Evolutionary conservation across 164 flowering plant genomes (phyloP), one percentile per base, ranked within the genome.

Genomic region (Tetrastigma voinierianum): DNA sequence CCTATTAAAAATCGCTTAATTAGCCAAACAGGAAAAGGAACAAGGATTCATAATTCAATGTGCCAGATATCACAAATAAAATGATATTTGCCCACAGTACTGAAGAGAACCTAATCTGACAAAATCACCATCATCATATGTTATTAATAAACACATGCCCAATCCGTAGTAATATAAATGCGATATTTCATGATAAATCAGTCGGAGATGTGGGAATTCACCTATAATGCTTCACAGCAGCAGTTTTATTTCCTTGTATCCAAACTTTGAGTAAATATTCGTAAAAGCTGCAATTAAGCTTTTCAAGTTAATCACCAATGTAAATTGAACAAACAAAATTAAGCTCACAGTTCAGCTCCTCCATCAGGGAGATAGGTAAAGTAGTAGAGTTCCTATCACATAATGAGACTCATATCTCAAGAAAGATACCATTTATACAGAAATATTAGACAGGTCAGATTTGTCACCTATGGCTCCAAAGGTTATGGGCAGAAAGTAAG

Each of bases 401-500:
- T 13, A 17, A 64, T 52, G 67, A 64, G 48, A 40, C 44, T 24
- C 51, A 17, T 14, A 64, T 14, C n/a, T 18, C 10, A 17, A 3
- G 7, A 24, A 32, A 53, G 7, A 6, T 15, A 18, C 24, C 47
- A 65, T 47, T 23, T n/a, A n/a, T 19, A 58, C 5, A 8, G 13
- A 6, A 17, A 45, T 24, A 18, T 18, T 24, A 17, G 53, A 21
- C 15, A n/a, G 1, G 43, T 25, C 40, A 45, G 81, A 96, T 98
- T 98, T 96, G 73, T 96, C 99, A 55, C 99, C 99, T 97, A 96
- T 96, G 55, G 99, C 99, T 69, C 99, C 99, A 83, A 96, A 96
- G 24, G 98, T 96, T 59, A 93, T 88, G 44, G 92, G 80, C 62
- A n/a, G n/a, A n/a, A 96, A 81, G 66, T 83, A 76, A 3, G 98